Evolutionary conservation across 768 basidiomycete genomes (phyloP).

Genomic region (Neoboletus brunneissimus): DNA sequence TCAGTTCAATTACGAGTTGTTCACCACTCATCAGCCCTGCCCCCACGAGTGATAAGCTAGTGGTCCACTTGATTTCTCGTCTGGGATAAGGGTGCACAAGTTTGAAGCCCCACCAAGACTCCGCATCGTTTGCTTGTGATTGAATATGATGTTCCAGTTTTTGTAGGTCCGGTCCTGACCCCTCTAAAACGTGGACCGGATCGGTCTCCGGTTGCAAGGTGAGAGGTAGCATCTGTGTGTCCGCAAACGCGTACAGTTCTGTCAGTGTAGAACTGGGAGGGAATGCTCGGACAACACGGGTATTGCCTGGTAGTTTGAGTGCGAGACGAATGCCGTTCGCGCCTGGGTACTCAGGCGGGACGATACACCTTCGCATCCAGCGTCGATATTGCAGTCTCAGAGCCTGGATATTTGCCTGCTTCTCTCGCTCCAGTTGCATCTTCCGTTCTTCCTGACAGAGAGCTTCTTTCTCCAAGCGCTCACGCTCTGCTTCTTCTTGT

Average conservation of each 20-base stretch:
- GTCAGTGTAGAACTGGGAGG: conserved; percentile 48
- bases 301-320: conserved; percentile 54
- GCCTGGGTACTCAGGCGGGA: conserved; percentile 31
- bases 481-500: conserved; percentile 34
- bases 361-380: conserved; percentile 53
- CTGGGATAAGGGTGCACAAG: conserved; percentile 70
- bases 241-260: conserved; percentile 71
- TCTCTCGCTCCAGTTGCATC: conserved; percentile 38
- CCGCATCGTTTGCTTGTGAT: conserved; percentile 22
- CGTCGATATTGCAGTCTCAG: conserved; percentile 52
- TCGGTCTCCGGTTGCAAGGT: conserved; percentile 39
- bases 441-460: conserved; percentile 34
- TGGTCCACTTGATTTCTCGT: conserved; percentile 53
- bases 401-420: conserved; percentile 35
- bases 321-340: conserved; percentile 42
- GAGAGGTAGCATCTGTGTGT: conserved; percentile 52
- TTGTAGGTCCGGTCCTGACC: conserved; percentile 30
- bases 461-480: conserved; percentile 29
- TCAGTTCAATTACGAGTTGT: conserved; percentile 61
- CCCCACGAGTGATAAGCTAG: conserved; percentile 39
- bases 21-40: conserved; percentile 54
- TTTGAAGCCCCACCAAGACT: conserved; percentile 72
- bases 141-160: conserved; percentile 38
- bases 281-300: conserved; percentile 60
- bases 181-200: conserved; percentile 42